phyloP scores from a whole-genome alignment of 2,329 filamentous ascomycete genomes.

The Talaromyces verruculosus region DNA sequence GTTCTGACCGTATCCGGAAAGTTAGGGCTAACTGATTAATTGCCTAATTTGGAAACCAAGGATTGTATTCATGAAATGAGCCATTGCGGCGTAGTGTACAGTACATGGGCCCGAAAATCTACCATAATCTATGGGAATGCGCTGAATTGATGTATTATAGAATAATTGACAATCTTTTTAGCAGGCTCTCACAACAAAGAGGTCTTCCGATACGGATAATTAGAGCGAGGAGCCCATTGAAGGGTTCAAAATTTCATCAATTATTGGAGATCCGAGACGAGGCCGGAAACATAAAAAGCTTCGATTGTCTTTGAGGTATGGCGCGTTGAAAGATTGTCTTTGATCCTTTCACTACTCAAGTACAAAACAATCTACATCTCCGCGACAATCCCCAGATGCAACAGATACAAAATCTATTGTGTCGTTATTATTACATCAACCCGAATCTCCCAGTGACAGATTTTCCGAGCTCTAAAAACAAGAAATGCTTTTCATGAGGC shows the following conservation, averaged over 20 bases:
- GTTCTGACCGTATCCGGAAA: background rate
- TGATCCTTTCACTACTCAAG: background rate
- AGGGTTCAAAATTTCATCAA: background rate
- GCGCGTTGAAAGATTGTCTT: no score
- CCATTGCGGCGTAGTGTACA: background rate
- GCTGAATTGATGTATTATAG: background rate
- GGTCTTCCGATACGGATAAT: background rate
- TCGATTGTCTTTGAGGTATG: background rate
- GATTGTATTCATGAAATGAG: no score
- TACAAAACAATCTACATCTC: background rate
- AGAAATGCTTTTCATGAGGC: background rate
- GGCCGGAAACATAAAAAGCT: background rate
- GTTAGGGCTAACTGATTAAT: background rate
- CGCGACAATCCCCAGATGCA: background rate
- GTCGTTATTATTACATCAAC: background rate
- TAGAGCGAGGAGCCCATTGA: background rate
- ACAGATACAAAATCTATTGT: background rate
- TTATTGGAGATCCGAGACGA: background rate
- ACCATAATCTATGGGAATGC: background rate
- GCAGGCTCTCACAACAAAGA: background rate
- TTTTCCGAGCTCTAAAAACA: background rate
- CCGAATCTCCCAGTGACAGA: background rate
- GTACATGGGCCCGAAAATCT: background rate
- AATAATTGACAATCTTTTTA: background rate
- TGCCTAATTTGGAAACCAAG: background rate